These are phyloP conservation scores for Xylaria sp. DNA, from an alignment of 2,329 filamentous ascomycete genomes.

Conservation along the genomic window DNA sequence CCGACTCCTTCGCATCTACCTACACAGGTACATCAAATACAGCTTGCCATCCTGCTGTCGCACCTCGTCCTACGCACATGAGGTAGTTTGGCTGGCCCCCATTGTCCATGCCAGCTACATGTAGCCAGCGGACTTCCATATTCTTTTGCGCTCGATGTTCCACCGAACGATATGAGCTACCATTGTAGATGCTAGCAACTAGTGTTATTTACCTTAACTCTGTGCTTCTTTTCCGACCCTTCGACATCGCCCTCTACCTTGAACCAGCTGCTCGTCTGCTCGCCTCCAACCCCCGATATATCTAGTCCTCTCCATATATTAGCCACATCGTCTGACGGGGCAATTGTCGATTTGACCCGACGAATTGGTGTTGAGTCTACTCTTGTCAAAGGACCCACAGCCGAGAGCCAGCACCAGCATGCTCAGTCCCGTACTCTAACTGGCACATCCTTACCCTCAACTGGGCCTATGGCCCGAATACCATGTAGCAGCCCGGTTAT, in stretches of 20 bases:
- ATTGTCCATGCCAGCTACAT: constrained; percentile 22
- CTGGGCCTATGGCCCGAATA: constrained; percentile 19
- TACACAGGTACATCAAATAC: no score
- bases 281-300: no score
- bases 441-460: constrained; percentile 16
- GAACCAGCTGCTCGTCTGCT: no score
- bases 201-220: constrained; percentile 22
- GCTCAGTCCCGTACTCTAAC: constrained; percentile 16
- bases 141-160: constrained; percentile 25
- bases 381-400: constrained; percentile 2
- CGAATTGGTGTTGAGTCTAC: constrained; percentile 6
- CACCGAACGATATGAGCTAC: constrained; percentile 28
- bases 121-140: constrained; percentile 16
- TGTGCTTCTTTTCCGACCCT: constrained; percentile 10
- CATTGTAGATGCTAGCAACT: constrained; percentile 26
- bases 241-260: constrained; percentile 8
- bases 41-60: constrained; percentile 19
- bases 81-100: constrained; percentile 19
- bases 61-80: constrained; percentile 22
- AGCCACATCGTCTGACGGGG: no score
- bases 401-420: constrained; percentile 9
- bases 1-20: constrained; percentile 8
- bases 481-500: constrained; percentile 25
- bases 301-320: no score
- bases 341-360: constrained; percentile 8